Evolutionary conservation across 495 filamentous ascomycete genomes (phyloP).

Genomic region (Amorphotheca resinae): DNA sequence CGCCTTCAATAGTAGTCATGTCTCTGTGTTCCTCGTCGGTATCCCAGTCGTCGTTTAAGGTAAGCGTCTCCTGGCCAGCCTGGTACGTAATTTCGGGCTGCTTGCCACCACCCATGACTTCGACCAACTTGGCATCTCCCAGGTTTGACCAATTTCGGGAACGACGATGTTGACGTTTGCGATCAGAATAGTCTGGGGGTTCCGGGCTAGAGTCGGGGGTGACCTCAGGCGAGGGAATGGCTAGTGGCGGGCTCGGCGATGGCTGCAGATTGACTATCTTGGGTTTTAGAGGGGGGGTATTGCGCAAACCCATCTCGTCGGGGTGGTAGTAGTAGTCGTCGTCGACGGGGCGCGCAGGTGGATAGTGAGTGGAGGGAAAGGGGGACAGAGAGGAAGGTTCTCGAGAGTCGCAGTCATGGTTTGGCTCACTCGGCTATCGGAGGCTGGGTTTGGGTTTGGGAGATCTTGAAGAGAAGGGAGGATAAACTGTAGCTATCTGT

Average conservation of each 20-base stretch:
- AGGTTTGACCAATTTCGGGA: constrained; percentile 17
- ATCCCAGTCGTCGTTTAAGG: constrained; percentile 26
- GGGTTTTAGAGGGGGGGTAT: constrained; percentile 16
- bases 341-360: neutral
- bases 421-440: too few species aligned
- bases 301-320: constrained; percentile 15
- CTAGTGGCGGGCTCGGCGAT: constrained; percentile 16
- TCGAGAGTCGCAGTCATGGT: too few species aligned
- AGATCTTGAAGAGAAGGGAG: too few species aligned
- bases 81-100: constrained; percentile 31
- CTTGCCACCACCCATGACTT: constrained; percentile 37
- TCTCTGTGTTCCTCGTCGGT: constrained; percentile 28
- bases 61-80: constrained; percentile 28
- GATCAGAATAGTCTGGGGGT: neutral
- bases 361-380: too few species aligned
- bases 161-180: constrained; percentile 11
- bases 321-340: constrained; percentile 15
- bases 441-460: too few species aligned
- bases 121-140: constrained; percentile 44
- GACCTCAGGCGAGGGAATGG: constrained; percentile 7
- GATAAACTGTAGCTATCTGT: too few species aligned
- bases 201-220: constrained; percentile 11
- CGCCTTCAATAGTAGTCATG: constrained; percentile 7
- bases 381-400: too few species aligned
- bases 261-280: constrained; percentile 15